Evolutionary conservation across 129 eudicot genomes (phyloP).

Genomic region (Erigeron canadensis): DNA sequence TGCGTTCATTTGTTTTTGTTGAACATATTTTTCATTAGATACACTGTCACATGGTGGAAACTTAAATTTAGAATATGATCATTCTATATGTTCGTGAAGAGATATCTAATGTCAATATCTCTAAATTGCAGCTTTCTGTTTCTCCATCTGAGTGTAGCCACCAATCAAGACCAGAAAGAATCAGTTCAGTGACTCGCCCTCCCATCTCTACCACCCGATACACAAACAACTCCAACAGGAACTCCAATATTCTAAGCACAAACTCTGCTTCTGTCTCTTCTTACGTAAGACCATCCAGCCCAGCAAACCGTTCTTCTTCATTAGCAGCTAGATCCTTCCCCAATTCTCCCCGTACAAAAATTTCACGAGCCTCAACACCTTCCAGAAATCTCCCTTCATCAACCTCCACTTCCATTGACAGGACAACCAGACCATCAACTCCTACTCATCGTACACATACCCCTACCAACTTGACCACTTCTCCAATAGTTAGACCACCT

Average conservation of each 20-base stretch:
- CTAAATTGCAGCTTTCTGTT: conserved; percentile 62
- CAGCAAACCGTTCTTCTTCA: conserved; percentile 69
- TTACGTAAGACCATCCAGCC: conserved; percentile 82
- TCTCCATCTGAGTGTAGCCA: conserved; percentile 64
- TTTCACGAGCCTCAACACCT: conserved; percentile 73
- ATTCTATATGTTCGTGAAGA: neutral
- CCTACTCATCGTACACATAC: conserved; percentile 71
- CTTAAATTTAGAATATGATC: neutral
- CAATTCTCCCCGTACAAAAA: conserved; percentile 48
- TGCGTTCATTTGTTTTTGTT: conserved; percentile 23
- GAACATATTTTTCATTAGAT: conserved; percentile 7
- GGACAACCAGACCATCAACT: conserved; percentile 79
- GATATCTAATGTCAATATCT: neutral
- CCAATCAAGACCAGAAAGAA: conserved; percentile 61
- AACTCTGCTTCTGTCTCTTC: conserved; percentile 92
- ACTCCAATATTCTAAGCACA: conserved; percentile 67
- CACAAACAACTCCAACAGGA: conserved; percentile 50
- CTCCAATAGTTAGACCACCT: conserved; percentile 44
- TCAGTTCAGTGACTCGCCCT: conserved; percentile 75
- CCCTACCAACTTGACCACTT: conserved; percentile 41
- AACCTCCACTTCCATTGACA: conserved; percentile 36
- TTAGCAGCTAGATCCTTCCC: conserved; percentile 59
- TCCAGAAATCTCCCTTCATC: conserved; percentile 56
- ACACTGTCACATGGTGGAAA: neutral
- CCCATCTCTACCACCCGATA: conserved; percentile 57